phyloP scores from a whole-genome alignment of 257 asterid species.

The Solanum stenotomum region DNA sequence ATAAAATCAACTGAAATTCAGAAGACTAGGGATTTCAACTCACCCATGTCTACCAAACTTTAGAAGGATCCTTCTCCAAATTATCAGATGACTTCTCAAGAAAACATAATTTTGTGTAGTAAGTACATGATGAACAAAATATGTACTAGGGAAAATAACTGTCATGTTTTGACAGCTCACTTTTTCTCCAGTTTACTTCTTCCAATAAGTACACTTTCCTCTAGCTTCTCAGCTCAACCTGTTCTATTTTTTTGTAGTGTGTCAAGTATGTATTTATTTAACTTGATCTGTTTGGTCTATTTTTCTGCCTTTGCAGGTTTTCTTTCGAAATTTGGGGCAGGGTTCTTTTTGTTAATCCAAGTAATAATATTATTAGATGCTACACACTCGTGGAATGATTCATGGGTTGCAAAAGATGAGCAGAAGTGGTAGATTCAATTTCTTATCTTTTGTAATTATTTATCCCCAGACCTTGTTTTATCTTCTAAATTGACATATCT shows the following conservation, averaged over 20 bases:
- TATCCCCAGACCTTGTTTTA: not conserved
- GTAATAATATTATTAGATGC: conserved; percentile 77
- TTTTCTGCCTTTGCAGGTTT: conserved; percentile 42
- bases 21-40: not conserved
- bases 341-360: conserved; percentile 80
- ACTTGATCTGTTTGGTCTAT: not conserved
- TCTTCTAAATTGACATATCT: not conserved
- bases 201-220: not conserved
- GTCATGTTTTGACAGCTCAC: not conserved
- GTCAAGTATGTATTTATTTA: not conserved
- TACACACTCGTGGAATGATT: conserved; percentile 93
- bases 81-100: not conserved
- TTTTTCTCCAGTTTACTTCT: not conserved
- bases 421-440: conserved; percentile 61
- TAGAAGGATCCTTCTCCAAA: not conserved
- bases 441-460: not conserved
- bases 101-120: not conserved
- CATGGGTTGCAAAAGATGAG: conserved; percentile 98
- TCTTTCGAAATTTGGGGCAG: conserved; percentile 93
- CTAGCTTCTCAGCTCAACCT: not conserved
- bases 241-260: not conserved
- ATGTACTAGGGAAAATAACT: not conserved
- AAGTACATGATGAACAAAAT: not conserved
- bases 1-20: not conserved
- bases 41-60: not conserved